phyloP scores from a whole-genome alignment of 1,284 basidiomycete genomes.

The Ganoderma lingzhi region DNA sequence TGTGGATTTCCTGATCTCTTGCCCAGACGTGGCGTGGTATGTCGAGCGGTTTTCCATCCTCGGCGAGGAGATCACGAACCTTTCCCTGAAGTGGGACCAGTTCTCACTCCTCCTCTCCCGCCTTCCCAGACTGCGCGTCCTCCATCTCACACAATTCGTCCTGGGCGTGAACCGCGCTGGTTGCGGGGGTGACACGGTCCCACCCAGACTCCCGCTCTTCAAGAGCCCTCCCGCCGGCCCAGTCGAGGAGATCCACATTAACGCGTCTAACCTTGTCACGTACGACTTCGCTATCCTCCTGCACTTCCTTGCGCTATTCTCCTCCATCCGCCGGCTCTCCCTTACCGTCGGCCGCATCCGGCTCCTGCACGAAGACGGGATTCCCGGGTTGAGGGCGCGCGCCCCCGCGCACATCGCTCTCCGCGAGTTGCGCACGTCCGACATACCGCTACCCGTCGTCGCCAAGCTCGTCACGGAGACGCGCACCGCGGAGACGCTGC shows the following conservation, averaged over 20 bases:
- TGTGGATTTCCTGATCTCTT: conserved; percentile 1
- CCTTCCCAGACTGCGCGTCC: neutral
- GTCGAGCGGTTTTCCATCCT: conserved; percentile 3
- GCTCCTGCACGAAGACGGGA: neutral
- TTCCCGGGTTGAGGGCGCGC: neutral
- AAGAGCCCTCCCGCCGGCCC: neutral
- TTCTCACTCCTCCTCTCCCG: neutral
- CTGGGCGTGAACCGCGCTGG: neutral
- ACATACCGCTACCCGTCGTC: conserved; percentile 12
- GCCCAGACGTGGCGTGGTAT: conserved; percentile 6
- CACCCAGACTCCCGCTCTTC: neutral
- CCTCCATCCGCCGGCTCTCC: conserved; percentile 7
- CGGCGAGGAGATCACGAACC: conserved; percentile 5
- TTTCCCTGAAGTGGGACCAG: neutral
- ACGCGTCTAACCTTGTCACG: conserved; percentile 9
- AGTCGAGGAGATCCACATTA: conserved; percentile 15
- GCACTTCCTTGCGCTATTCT: conserved; percentile 15
- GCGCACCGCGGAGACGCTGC: conserved; percentile 11
- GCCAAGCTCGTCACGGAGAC: conserved; percentile 4
- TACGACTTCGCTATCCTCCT: conserved; percentile 7
- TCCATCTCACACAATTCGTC: conserved; percentile 6
- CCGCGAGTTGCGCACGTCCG: conserved; percentile 10
- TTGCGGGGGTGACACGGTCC: no score
- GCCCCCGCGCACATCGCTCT: conserved; percentile 10
- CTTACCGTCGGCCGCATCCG: conserved; percentile 12